Percentiles rank a stretch among this genome's conserved stretches.
These are phyloP conservation scores for Medicago arabica DNA, from an alignment of 306 rosid genomes.

Conservation along the genomic window DNA sequence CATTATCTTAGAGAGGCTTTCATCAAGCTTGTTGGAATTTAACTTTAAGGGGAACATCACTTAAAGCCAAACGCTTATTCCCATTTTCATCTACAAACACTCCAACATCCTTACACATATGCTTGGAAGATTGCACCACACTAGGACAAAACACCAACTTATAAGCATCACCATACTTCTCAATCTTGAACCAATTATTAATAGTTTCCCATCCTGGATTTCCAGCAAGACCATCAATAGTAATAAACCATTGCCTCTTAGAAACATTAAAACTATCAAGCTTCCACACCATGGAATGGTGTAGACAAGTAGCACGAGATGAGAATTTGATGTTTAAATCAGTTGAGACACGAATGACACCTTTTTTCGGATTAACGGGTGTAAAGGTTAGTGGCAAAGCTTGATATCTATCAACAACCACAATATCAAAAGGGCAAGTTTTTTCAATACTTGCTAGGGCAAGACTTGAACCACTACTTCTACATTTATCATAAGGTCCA, in stretches of 20 bases:
- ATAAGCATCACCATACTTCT: conserved; percentile 47
- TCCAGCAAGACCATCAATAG: conserved; percentile 45
- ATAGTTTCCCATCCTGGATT: conserved; percentile 40
- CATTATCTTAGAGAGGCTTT: too few relatives aligned
- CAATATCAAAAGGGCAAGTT: conserved; percentile 52
- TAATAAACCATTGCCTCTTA: conserved; percentile 46
- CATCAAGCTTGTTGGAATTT: conserved; percentile 13
- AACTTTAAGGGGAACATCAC: conserved; percentile 22
- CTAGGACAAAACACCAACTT: conserved; percentile 62
- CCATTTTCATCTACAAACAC: conserved; percentile 10
- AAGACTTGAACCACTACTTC: conserved; percentile 4
- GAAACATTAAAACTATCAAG: conserved; percentile 30
- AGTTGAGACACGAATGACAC: conserved; percentile 43
- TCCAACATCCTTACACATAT: conserved; percentile 29
- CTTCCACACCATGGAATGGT: conserved; percentile 51
- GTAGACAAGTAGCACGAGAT: not conserved
- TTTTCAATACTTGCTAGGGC: not conserved
- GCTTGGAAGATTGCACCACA: conserved; percentile 41
- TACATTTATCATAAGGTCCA: not conserved
- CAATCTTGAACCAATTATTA: conserved; percentile 61
- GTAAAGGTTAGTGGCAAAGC: conserved; percentile 46
- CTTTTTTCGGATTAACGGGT: conserved; percentile 40
- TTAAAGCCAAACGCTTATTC: conserved; percentile 29
- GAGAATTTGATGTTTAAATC: conserved; percentile 57
- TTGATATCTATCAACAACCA: conserved; percentile 30